Base-by-base conservation (phyloP, 1,284 basidiomycete genomes). In the Naganishia sp. region DNA sequence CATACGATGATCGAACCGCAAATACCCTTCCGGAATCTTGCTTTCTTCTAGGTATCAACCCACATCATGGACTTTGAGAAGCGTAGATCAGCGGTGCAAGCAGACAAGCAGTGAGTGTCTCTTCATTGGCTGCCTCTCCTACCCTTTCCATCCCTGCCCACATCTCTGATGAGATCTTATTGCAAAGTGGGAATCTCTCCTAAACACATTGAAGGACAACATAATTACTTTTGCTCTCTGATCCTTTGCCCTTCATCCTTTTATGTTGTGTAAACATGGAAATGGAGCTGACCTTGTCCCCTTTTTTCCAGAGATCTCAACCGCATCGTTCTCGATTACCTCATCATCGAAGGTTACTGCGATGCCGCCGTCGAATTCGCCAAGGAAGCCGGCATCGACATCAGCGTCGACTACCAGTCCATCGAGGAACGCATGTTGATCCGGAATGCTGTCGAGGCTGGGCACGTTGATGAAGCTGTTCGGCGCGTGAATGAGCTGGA, bases 311-410 rank as follows among this genome's bases (percentile, higher is more conserved):
- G 95, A 80, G 94, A 99, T 78, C 82, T 99, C 68, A 96, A 99
- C 78, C 86, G 89, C 5, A 85, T 99, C n/a, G 87, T 99, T 54
- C 94, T 97, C 88, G 93, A 99, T 79, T 99, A 97, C 79, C 88
- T 99, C 67, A 90, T 98, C 69, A 93, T 96, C 65, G 94, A 98
- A 77, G 95, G 95, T 2, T 97, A 95, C 84, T 94, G 94, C 76
- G 88, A 91, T 25, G 94, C 96, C 0, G 95, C 96, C 1, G 90
- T 95, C 74, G 89, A 93, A 76, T 97, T 99, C 76, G 89, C 91
- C 68, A 85, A 86, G 61, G 95, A 99, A 77, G 89, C 94, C 2
- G 87, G 87, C 13, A 47, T 62, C 51, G 51, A 43, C 0, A 69
- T 70, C 18, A 74, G 75, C 45, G 87, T 94, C 52, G 94, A 97